phyloP scores from a whole-genome alignment of 192 early-diverging fungal genomes.

The Gryganskiella cystojenkinii region DNA sequence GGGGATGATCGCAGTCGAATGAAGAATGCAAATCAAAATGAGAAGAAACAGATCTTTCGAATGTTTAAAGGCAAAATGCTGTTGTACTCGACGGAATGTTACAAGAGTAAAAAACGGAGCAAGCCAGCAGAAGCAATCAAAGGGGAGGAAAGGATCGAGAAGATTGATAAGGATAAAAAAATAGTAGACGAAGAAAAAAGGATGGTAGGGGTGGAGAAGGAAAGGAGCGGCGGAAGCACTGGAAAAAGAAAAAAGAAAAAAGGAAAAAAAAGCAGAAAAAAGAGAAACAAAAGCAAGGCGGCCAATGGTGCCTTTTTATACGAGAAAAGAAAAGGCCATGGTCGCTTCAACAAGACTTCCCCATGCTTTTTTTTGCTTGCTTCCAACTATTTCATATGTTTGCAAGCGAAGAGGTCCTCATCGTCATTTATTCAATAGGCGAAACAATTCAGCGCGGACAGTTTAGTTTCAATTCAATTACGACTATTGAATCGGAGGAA shows the following conservation, averaged over 20 bases:
- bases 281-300: not conserved
- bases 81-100: conserved; percentile 39
- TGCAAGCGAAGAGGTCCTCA: too few species aligned
- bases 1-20: conserved; percentile 8
- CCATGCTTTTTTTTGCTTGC: not conserved
- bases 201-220: conserved; percentile 4
- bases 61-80: not conserved
- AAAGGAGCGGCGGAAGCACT: not conserved
- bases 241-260: conserved; percentile 4
- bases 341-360: not conserved
- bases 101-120: conserved; percentile 28
- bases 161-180: not conserved
- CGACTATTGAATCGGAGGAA: too few species aligned
- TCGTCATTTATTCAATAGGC: too few species aligned
- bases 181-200: not conserved
- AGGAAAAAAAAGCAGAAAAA: conserved; percentile 4
- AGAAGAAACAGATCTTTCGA: not conserved
- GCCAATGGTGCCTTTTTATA: not conserved
- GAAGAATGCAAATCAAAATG: conserved; percentile 23
- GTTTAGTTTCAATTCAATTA: too few species aligned
- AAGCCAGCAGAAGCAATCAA: conserved; percentile 4
- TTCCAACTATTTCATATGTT: not conserved
- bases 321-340: conserved; percentile 5
- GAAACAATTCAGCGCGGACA: too few species aligned
- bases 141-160: not conserved